These are phyloP conservation scores for Rosa rugosa DNA, from an alignment of 306 rosid genomes.

Conservation along the genomic window DNA sequence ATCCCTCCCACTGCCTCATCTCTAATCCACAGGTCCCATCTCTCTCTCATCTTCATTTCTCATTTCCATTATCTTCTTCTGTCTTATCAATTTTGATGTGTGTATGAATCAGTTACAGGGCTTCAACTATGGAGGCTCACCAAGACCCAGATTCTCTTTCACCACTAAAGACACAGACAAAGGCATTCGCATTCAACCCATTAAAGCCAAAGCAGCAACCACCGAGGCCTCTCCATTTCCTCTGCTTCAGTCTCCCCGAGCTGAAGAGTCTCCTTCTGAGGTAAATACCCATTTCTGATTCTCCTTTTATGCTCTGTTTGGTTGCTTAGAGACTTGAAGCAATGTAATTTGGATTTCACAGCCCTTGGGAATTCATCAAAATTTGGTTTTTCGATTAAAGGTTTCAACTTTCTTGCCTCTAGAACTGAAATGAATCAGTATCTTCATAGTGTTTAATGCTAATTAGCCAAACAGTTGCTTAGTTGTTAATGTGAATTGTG, in stretches of 20 bases:
- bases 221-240: slow-evolving; percentile 58
- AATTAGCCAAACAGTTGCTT: neutral
- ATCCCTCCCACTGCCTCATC: slow-evolving; percentile 49
- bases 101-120: slow-evolving; percentile 46
- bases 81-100: slow-evolving; percentile 1
- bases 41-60: neutral
- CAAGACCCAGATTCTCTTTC: slow-evolving; percentile 43
- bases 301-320: slow-evolving; percentile 10
- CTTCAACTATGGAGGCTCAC: slow-evolving; percentile 41
- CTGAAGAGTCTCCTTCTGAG: slow-evolving; percentile 59
- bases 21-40: slow-evolving; percentile 57
- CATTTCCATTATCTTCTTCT: neutral
- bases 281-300: slow-evolving; percentile 31
- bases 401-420: slow-evolving; percentile 1
- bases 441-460: neutral
- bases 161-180: slow-evolving; percentile 24
- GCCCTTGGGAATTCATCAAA: neutral
- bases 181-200: slow-evolving; percentile 39
- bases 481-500: neutral
- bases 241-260: slow-evolving; percentile 49
- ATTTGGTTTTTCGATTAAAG: neutral
- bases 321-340: slow-evolving; percentile 4
- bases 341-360: slow-evolving; percentile 12
- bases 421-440: neutral
- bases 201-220: slow-evolving; percentile 52